Evolutionary conservation across 2,329 filamentous ascomycete genomes (phyloP), one percentile per base, ranked within the genome.

Genomic region (Claviceps capensis): DNA sequence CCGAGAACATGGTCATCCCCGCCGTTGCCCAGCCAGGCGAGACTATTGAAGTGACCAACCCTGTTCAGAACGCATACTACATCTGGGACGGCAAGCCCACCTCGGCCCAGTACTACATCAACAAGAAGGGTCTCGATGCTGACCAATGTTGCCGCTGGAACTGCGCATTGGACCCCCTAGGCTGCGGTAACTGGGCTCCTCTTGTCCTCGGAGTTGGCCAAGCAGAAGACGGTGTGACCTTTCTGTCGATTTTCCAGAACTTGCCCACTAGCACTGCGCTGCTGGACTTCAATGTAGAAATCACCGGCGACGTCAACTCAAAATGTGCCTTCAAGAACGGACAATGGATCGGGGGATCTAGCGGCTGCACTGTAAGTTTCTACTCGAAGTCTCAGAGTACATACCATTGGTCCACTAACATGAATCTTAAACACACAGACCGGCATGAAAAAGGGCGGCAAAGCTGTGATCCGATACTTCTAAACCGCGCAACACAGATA

Each of bases 21-120:
- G 72, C 90, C 47, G 70, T 80, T 53, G 75, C 84, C 44, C 58
- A 68, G 5, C 70, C 85, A 50, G 86, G 86, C 54, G 62, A 69
- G 48, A 76, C 70, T 26, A 71, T 80, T 55, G 69, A 74, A 38
- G 71, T 98, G 58, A 88, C 86, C 64, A 91, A 88, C 74, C 86
- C 91, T 47, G 71, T 85, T 58, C 81, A 83, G 54, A 65, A 67
- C 48, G 75, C 72, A 49, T 95, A 91, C 75, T 97, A 89, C 74
- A 70, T 75, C 55, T 95, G 88, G 87, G 60, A 87, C 62, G 79
- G 79, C 60, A 77, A 78, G 67, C 61, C 72, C 49, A 97, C 93
- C 50, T 90, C 88, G 47, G 90, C 90, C 45, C 93, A 97, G 72
- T 97, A 95, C 78, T 98, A 98, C 67, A 79, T 97, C 70, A 97